Evolutionary conservation across 1,139 yeast species (phyloP).

Genomic region (Geotrichum siamense): DNA sequence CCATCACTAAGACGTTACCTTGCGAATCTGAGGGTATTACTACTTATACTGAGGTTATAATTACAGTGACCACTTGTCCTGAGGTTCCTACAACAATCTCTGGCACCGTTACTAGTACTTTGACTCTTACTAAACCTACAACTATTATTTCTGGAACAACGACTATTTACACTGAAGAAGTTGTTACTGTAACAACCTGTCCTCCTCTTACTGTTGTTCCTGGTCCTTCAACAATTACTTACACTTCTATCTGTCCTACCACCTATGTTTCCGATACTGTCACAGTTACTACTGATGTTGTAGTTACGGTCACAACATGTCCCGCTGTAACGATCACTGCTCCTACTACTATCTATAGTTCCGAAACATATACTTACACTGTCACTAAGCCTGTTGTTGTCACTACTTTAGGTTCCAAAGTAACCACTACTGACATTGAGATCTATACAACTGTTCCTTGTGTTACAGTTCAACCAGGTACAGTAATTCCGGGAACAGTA

Average conservation of each 20-base stretch:
- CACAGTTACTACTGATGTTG: not conserved
- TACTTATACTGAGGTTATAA: constrained; percentile 4
- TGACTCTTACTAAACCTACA: constrained; percentile 15
- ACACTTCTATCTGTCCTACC: constrained; percentile 3
- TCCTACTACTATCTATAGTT: constrained; percentile 4
- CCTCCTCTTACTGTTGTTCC: constrained; percentile 8
- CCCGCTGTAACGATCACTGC: constrained; percentile 8
- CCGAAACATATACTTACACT: constrained; percentile 6
- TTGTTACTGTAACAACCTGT: constrained; percentile 12
- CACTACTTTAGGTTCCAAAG: constrained; percentile 1
- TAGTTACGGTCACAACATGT: constrained; percentile 11
- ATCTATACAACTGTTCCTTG: constrained; percentile 6
- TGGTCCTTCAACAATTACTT: constrained; percentile 3
- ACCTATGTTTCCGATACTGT: not conserved
- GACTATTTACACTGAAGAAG: constrained; percentile 6
- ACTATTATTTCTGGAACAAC: constrained; percentile 11
- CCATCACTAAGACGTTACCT: constrained; percentile 8
- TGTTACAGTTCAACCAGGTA: constrained; percentile 1
- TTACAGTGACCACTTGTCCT: constrained; percentile 10
- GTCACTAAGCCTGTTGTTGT: not conserved
- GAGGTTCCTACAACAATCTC: constrained; percentile 1
- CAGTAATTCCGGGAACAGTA: constrained; percentile 7
- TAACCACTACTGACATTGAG: not conserved
- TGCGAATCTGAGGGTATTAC: constrained; percentile 6
- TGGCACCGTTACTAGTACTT: constrained; percentile 18